Evolutionary conservation across 768 basidiomycete genomes (phyloP), one percentile per base, ranked within the genome.

Genomic region (Phanerochaete carnosa): DNA sequence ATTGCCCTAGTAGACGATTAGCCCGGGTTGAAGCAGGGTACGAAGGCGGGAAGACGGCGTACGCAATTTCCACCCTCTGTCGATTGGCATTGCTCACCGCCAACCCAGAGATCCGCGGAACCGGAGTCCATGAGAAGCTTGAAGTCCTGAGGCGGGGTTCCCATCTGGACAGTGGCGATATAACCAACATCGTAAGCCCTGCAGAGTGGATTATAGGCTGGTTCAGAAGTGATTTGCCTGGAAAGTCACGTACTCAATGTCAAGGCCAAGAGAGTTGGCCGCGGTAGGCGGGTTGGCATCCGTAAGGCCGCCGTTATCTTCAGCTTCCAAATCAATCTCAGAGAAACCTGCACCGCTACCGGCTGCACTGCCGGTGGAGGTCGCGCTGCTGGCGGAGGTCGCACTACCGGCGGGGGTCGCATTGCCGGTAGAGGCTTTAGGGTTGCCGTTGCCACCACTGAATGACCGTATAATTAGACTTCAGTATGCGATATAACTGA

Each of bases 261-360:
- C 79, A 55, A 92, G 77, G 7, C 86, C 88, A 43, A 92, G 75
- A 39, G 89, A 83, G 68, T 87, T 76, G 62, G 67, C 70, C 16
- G 76, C 69, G 22, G 80, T 73, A 26, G 83, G 79, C 13, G 66
- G 46, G 52, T 73, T 74, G 16, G 81, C 79, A 3, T 54, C 19
- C 5, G 84, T 81, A 30, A 90, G 73, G 26, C 72, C 68, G 32
- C 74, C 70, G 30, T 70, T 65, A 1, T 32, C 56, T 1, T 71
- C 68, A 4, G 78, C 83, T 22, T 74, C 64, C 35, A 77, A 67
- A 45, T 76, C 77, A 39, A 75, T 56, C 1, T 70, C 47, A 37
- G 73, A 71, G 65, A 79, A 73, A 1, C 79, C 79, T 7, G 62
- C 32, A 28, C 47, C 39, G 39, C 39, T 19, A 19, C 19, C 39